These are phyloP conservation scores for Apiospora koreana DNA, from an alignment of 2,329 filamentous ascomycete genomes.

Conservation along the genomic window DNA sequence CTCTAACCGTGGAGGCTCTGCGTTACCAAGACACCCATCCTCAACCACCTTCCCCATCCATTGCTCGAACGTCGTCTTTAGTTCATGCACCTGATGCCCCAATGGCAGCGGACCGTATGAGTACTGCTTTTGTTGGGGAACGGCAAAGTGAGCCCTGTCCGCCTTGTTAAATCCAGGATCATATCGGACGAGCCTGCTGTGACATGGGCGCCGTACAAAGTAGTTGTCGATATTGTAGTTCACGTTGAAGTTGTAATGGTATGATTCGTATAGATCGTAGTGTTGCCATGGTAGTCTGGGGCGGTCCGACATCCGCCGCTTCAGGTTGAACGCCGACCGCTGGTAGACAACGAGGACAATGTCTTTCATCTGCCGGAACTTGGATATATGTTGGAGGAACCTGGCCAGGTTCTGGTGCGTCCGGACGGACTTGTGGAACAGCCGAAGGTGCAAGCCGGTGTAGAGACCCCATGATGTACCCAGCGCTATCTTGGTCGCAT, in stretches of 20 bases:
- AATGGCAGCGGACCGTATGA: constrained; percentile 28
- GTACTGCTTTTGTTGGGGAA: constrained; percentile 26
- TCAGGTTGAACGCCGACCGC: constrained; percentile 46
- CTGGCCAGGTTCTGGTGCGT: constrained; percentile 42
- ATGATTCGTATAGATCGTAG: constrained; percentile 45
- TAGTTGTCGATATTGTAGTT: constrained; percentile 46
- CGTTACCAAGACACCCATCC: constrained; percentile 19
- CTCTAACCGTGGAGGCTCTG: constrained; percentile 27
- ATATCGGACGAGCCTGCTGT: constrained; percentile 30
- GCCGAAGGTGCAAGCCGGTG: constrained; percentile 46
- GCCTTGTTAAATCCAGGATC: constrained; percentile 26
- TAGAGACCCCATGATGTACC: constrained; percentile 49
- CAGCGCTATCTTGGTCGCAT: constrained; percentile 42
- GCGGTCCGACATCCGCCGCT: constrained; percentile 21
- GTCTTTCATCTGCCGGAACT: constrained; percentile 40
- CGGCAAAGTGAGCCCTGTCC: constrained; percentile 17
- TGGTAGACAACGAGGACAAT: constrained; percentile 49
- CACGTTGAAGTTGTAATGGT: constrained; percentile 49
- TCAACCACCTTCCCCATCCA: constrained; percentile 26
- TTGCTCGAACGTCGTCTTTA: constrained; percentile 32
- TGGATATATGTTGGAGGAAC: constrained; percentile 41
- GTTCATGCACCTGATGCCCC: constrained; percentile 29
- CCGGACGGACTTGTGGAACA: constrained; percentile 45
- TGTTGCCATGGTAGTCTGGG: constrained; percentile 29
- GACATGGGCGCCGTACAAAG: constrained; percentile 42